Conservation (phyloP, 306 rosid species). For the Ochetophila trinervis region DNA sequence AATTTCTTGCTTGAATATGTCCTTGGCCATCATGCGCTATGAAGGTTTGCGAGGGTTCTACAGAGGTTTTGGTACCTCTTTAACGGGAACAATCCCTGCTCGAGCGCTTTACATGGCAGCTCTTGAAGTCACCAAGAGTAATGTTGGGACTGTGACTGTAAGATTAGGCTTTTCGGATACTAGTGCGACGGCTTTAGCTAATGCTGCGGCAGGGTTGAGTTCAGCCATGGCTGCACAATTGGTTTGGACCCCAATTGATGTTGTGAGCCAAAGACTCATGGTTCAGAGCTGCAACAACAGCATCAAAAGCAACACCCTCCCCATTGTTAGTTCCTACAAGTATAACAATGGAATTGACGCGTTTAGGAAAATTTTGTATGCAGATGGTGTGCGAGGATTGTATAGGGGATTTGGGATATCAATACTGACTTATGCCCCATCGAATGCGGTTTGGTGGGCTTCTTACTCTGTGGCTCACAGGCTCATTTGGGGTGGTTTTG, state of each 20-base stretch:
- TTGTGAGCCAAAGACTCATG: conserved; percentile 92
- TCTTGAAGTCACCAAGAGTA: conserved; percentile 80
- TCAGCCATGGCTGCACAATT: conserved; percentile 95
- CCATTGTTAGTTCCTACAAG: conserved; percentile 42
- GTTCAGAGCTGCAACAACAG: conserved; percentile 51
- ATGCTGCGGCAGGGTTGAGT: conserved; percentile 75
- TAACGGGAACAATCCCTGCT: conserved; percentile 91
- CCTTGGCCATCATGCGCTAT: conserved; percentile 54
- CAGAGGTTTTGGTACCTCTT: conserved; percentile 89
- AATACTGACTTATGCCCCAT: conserved; percentile 81
- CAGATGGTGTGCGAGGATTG: conserved; percentile 79
- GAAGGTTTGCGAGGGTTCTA: conserved; percentile 89
- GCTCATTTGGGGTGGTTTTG: conserved; percentile 68
- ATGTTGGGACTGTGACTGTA: conserved; percentile 60
- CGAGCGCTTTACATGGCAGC: conserved; percentile 90
- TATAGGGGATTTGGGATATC: conserved; percentile 94
- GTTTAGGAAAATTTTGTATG: conserved; percentile 58
- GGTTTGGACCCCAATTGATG: conserved; percentile 96
- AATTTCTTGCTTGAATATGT: conserved; percentile 61
- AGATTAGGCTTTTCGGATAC: conserved; percentile 73
- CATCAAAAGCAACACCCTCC: conserved; percentile 23
- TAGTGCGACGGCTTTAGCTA: conserved; percentile 61
- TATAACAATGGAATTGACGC: conserved; percentile 87
- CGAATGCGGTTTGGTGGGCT: conserved; percentile 99
- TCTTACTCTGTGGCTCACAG: conserved; percentile 82